Base-by-base conservation (phyloP, 257 asterid genomes). In the Scutellaria galericulata region DNA sequence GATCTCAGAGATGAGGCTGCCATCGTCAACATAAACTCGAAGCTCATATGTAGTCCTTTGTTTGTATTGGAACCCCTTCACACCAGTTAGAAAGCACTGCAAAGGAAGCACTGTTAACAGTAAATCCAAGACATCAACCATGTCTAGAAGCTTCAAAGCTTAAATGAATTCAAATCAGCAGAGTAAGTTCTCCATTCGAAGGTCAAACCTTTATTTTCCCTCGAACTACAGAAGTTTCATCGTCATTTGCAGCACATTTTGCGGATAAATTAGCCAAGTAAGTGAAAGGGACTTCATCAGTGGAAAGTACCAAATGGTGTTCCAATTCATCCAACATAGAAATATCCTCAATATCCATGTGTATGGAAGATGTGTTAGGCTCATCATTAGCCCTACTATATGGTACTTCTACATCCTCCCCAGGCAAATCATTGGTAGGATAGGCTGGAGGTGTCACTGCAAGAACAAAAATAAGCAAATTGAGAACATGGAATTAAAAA, bases 1-100 rank as follows among this genome's bases (percentile, higher is more conserved):
- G 77, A 95, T 85, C 74, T 92, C 92, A 18, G 91, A 87, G 78
- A 94, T 92, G 61, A 94, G 97, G 84, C 99, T 95, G 74, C 99
- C 99, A 72, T 95, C 99, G 64, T 95, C 99, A 41, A 92, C 75
- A 77, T 75, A 87, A 71, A 82, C 94, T 42, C 75, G 95, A 65
- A 95, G 98, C 80, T 90, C 96, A 67, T 83, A 95, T 39, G 81
- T 75, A 77, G 79, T 55, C 81, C 87, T 87, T 53, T 66, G 62
- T 79, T 72, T 88, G 77, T 77, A 90, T 55, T 86, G 90, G 73
- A 92, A 95, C 60, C 88, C 85, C 83, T 86, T 95, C 60, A 95
- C 98, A 53, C 92, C 96, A 8, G 97, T 86, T 54, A 90, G 70
- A 70, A 90, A 73, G 72, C 98, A 86, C 99, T 94, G 83, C 87